Base-by-base conservation (phyloP, 2,329 filamentous ascomycete species). In the Xylaria digitata region DNA sequence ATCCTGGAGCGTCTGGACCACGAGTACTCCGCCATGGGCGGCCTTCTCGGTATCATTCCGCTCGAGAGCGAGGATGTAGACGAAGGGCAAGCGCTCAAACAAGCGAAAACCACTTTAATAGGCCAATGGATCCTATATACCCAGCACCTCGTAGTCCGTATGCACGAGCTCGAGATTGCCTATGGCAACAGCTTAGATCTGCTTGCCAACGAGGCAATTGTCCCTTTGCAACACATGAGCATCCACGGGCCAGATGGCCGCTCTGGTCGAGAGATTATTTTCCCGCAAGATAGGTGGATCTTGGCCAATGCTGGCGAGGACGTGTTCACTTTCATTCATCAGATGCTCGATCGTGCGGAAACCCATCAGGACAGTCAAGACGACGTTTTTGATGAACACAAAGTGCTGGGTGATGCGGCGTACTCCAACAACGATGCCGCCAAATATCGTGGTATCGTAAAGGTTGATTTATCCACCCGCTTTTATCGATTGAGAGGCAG, bases 1-100 rank as follows among this genome's bases (percentile, higher is more conserved):
- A 85, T 86, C 57, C 83, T 89, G 6, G 86, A 89, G 77, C 80
- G 85, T 1, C 81, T 89, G 6, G 87, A 89, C 70, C 85, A 89
- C 72, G 86, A 89, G 74, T 86, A 84, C 71, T 81, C 82, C 49
- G 79, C 82, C 30, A 84, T 85, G 42, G 87, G 87, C 17, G 87
- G 87, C 2, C 77, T 89, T 19, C 78, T 89, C 48, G 82, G 83
- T 19, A 77, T 89, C 7, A 80, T 89, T 0, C 87, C 87, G 0
- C 78, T 79, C 2, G 78, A 80, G 17, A 74, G 75, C 2, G 75
- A 75, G 6, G 70, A 77, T 6, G 77, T 78, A 59, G 71, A 72
- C 17, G 74, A 78, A 13, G 78, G 84, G 56, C 76, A 82, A 32
- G 72, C 76, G 23, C 77, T 80, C 13, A 65, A 67, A 2, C 64